Evolutionary conservation across 176 grass and related monocot genomes (phyloP).

Genomic region (Musa schizocarpa): DNA sequence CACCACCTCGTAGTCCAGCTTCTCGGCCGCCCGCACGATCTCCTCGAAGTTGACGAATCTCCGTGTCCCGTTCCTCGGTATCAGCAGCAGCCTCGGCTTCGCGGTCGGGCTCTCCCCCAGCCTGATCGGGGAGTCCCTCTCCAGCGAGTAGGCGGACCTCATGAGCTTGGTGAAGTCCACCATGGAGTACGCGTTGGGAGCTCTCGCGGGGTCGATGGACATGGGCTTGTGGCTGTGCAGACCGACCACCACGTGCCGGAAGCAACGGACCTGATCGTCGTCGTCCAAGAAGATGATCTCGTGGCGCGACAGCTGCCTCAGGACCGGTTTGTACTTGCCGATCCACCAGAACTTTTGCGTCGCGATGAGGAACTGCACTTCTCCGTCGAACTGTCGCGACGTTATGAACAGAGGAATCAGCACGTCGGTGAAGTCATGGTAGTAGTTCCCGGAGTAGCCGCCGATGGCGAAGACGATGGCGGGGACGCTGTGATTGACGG

Average conservation of each 20-base stretch:
- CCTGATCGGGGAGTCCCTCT: constrained; percentile 27
- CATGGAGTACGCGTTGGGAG: constrained; percentile 78
- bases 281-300: constrained; percentile 57
- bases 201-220: constrained; percentile 60
- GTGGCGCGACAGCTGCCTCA: constrained; percentile 60
- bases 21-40: constrained; percentile 42
- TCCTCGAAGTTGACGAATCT: constrained; percentile 60
- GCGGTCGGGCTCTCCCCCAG: constrained; percentile 39
- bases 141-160: constrained; percentile 47
- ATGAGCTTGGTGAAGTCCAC: constrained; percentile 78
- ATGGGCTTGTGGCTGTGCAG: constrained; percentile 81
- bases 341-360: constrained; percentile 69
- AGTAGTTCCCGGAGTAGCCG: constrained; percentile 88
- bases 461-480: constrained; percentile 60
- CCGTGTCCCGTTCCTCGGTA: constrained; percentile 57
- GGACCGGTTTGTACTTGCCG: constrained; percentile 51
- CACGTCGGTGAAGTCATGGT: constrained; percentile 86
- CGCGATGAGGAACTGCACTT: constrained; percentile 77
- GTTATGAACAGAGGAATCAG: constrained; percentile 87
- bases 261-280: constrained; percentile 61
- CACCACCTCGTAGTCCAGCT: constrained; percentile 57
- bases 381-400: constrained; percentile 72
- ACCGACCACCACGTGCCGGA: constrained; percentile 60
- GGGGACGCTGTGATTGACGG: constrained; percentile 49
- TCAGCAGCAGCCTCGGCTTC: constrained; percentile 60